Evolutionary conservation across 805 yeast genomes (phyloP).

Genomic region (Saccharomycopsis schoenii): DNA sequence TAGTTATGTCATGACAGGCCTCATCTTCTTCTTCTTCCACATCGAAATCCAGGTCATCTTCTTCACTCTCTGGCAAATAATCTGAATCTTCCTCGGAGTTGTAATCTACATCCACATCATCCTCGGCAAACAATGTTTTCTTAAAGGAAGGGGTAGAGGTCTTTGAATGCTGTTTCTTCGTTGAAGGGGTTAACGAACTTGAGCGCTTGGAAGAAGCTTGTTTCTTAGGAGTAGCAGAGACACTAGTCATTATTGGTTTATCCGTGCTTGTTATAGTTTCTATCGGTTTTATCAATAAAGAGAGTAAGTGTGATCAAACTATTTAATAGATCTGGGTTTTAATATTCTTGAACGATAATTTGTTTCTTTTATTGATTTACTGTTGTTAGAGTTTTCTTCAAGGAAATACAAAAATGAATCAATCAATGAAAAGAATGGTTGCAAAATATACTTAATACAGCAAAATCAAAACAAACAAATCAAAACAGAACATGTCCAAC

Average conservation of each 20-base stretch:
- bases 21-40: constrained; percentile 9
- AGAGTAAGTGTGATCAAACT: too few relatives aligned
- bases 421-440: neutral
- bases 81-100: constrained; percentile 17
- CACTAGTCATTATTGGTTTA: neutral
- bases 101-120: constrained; percentile 4
- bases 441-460: neutral
- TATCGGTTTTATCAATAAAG: too few relatives aligned
- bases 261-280: too few relatives aligned
- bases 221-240: neutral
- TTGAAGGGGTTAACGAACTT: neutral
- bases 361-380: neutral
- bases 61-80: constrained; percentile 13
- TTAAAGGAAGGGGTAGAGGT: neutral
- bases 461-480: neutral
- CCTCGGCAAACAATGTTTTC: neutral
- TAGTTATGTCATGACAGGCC: constrained; percentile 1
- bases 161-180: neutral
- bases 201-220: neutral
- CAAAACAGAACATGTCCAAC: neutral
- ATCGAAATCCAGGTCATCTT: constrained; percentile 7
- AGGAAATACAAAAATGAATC: neutral
- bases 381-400: neutral
- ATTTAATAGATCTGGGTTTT: too few relatives aligned
- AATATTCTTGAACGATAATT: too few relatives aligned